Percentiles rank a stretch among this genome's conserved stretches.
Evolutionary conservation across 331 rosid genomes (phyloP).

Genomic region (Pyrus hybrid): DNA sequence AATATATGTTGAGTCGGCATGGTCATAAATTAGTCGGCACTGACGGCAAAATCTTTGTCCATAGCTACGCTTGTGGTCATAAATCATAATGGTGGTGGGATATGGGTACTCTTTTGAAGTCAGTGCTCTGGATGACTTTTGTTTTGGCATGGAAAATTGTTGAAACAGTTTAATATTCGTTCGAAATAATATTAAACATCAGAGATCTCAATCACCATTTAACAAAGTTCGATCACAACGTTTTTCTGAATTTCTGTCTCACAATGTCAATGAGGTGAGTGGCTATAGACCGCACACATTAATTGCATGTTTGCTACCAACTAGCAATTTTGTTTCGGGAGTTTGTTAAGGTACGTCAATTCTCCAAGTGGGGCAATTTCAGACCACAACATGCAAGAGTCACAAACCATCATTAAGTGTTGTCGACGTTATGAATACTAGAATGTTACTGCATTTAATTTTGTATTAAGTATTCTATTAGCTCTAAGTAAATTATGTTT

Average conservation of each 20-base stretch:
- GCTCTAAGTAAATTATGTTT: too few species aligned
- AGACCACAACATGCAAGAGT: background rate
- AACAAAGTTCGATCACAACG: background rate
- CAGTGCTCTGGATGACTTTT: background rate
- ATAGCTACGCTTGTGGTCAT: too few species aligned
- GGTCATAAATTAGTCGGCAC: background rate
- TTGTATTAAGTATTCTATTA: too few species aligned
- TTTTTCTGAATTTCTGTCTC: background rate
- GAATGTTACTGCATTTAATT: too few species aligned
- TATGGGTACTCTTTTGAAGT: background rate
- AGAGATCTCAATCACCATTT: background rate
- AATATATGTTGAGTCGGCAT: background rate
- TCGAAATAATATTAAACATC: too few species aligned
- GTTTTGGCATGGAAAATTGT: background rate
- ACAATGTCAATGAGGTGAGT: background rate
- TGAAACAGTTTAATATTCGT: background rate
- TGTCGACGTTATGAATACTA: rapidly evolving
- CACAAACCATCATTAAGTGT: too few species aligned
- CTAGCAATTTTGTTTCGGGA: background rate
- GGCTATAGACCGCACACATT: background rate
- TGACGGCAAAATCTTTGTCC: background rate
- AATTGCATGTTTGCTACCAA: background rate
- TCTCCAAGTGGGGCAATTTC: background rate
- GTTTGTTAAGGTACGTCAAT: background rate
- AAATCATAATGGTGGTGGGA: background rate